Evolutionary conservation across 306 rosid species (phyloP).

Genomic region (Heteromeles arbutifolia): DNA sequence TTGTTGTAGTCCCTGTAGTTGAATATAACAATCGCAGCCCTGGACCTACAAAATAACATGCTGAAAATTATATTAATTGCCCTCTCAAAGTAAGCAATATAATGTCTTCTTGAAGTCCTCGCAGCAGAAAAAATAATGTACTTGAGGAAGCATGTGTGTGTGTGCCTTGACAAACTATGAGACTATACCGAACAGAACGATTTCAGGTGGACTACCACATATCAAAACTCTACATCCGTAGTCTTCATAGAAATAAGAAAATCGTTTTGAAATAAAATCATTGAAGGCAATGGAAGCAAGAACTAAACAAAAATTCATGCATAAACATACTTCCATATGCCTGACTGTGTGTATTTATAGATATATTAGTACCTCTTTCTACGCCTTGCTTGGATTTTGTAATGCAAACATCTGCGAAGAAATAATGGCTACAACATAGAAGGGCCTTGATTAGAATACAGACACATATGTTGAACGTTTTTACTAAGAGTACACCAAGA

Average conservation of each 20-base stretch:
- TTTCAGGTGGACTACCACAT: background rate
- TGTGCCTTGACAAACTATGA: background rate
- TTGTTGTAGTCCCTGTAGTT: constrained; percentile 81
- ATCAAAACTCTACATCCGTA: background rate
- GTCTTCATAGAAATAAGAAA: background rate
- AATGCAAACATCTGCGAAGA: constrained; percentile 74
- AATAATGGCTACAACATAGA: constrained; percentile 69
- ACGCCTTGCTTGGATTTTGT: constrained; percentile 67
- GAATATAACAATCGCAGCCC: constrained; percentile 76
- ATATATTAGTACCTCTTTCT: constrained; percentile 46
- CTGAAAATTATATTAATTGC: constrained; percentile 10
- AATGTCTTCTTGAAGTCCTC: background rate
- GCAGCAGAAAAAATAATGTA: background rate
- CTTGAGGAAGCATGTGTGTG: background rate
- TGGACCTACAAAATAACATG: constrained; percentile 42
- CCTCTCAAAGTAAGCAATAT: background rate
- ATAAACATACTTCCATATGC: background rate
- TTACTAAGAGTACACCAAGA: background rate
- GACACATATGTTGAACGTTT: background rate
- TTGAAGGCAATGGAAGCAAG: background rate
- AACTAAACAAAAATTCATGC: background rate
- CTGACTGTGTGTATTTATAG: background rate
- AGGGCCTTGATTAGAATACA: constrained; percentile 8
- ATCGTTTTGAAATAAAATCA: background rate
- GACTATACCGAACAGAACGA: background rate